Evolutionary conservation across 2,329 filamentous ascomycete genomes (phyloP), one percentile per base, ranked within the genome.

Genomic region (Sporothrix curviconia): DNA sequence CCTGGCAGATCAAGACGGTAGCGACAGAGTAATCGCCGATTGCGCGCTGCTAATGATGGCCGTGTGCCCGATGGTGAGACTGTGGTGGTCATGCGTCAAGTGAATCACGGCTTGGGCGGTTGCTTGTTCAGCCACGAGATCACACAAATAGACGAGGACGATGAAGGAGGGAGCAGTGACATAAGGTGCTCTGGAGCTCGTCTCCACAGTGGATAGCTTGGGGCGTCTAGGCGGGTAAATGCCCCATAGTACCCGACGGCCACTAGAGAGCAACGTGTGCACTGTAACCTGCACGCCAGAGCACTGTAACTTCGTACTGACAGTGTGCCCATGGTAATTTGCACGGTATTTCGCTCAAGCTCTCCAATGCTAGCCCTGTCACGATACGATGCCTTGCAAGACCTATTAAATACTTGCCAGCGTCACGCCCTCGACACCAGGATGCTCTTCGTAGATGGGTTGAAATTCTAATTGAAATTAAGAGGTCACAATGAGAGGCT

Each of bases 101-200:
- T 42, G 36, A 32, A 36, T 15, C 17, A 36, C 32, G n/a, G 1
- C 43, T n/a, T n/a, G n/a, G 15, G 51, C 28, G 37, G 51, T 54
- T 28, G 37, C 39, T 55, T 44, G 40, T 55, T 44, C 40, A 43
- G 40, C 52, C 52, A 55, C 52, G 52, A 46, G 52, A 46, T 40
- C 52, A 28, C 15, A 25, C 24, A 4, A 42, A 36, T 34, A 19
- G 28, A 30, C 28, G 42, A 11, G 49, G 9, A 36, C 4, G 15
- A 37, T n/a, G 28, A 34, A 25, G 39, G 19, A 19, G 39, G 39
- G 52, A 39, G 37, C 39, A 24, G n/a, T n/a, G n/a, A 5, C 17
- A 11, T 17, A 34, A n/a, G 15, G 25, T 15, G 52, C 52, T 46
- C 28, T 54, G 37, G 37, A 46, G 40, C 30, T 44, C 19, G 32